Evolutionary conservation across 768 basidiomycete species (phyloP).

Genomic region (Neoboletus brunneissimus): DNA sequence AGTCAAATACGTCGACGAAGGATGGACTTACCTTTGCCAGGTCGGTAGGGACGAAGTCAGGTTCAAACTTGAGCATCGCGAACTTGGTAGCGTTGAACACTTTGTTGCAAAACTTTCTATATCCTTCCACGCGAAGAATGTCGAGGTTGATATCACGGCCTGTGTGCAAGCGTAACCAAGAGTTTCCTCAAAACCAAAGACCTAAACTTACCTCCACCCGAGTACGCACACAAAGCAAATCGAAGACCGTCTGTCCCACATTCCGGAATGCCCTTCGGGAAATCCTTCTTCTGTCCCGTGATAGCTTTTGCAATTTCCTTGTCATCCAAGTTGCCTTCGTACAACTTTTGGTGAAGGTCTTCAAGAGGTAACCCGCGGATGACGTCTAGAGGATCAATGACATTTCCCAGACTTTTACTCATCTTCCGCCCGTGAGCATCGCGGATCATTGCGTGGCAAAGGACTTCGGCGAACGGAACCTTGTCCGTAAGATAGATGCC

Average conservation of each 20-base stretch:
- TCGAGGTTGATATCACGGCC: constrained; percentile 98
- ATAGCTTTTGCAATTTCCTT: constrained; percentile 90
- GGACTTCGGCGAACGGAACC: constrained; percentile 93
- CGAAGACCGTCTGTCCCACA: constrained; percentile 96
- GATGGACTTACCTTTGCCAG: constrained; percentile 56
- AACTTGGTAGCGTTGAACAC: constrained; percentile 99
- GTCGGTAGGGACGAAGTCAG: constrained; percentile 71
- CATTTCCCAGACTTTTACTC: constrained; percentile 97
- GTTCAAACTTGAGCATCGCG: constrained; percentile 96
- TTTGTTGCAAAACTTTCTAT: constrained; percentile 99
- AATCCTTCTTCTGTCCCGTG: constrained; percentile 97
- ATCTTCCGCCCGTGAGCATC: constrained; percentile 99
- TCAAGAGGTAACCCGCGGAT: constrained; percentile 83
- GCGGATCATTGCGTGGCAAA: constrained; percentile 98
- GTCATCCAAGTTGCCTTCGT: constrained; percentile 90
- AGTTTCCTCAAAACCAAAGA: neutral
- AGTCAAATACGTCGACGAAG: neutral
- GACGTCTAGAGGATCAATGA: constrained; percentile 95
- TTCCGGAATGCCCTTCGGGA: constrained; percentile 98
- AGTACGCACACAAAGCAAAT: constrained; percentile 94
- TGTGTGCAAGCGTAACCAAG: constrained; percentile 26
- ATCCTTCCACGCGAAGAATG: constrained; percentile 93
- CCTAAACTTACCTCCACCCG: constrained; percentile 65
- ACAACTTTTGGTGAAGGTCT: constrained; percentile 77
- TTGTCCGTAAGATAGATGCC: constrained; percentile 85